Evolutionary conservation across 108 stramenopile genomes (phyloP), one percentile per base, ranked within the genome.

Genomic region (Conticribra weissflogii): DNA sequence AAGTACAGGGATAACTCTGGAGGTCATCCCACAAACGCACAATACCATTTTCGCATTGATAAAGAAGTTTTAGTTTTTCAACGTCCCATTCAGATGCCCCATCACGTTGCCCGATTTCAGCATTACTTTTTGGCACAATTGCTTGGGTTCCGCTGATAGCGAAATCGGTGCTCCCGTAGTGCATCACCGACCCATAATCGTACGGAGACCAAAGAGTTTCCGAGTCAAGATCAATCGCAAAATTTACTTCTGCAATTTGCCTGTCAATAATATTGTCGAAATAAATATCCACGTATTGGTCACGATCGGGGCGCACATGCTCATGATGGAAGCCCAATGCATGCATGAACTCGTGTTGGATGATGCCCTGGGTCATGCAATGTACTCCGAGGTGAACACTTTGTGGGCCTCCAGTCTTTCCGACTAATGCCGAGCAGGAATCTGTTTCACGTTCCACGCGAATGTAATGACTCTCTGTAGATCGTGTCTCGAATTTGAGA

Each of bases 121-220:
- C 15, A n/a, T 31, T 16, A 15, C 18, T 16, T 19, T 60, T 60
- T 14, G 25, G 21, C 18, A 54, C n/a, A 28, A 59, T 60, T 15
- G 59, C 48, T 24, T 41, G 21, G 12, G n/a, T 25, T 12, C 36
- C 59, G 62, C 44, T 4, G 18, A 22, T 54, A 17, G 28, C 23
- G 31, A 71, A 71, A 28, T 19, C 55, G 2, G 59, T 61, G 4
- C 18, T 3, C 16, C 67, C 67, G 21, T 76, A 76, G 62, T 76
- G 74, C 74, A 76, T 68, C 1, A 74, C 67, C 18, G 50, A 34
- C 16, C 55, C 44, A 34, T 76, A 76, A 48, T 76, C 74, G 51
- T 76, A 76, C 1, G 66, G 54, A 53, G 28, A 49, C 54, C 66
- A 58, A 59, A 76, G 66, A 22, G 59, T 45, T 34, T 67, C 58